Evolutionary conservation across 1,284 basidiomycete genomes (phyloP), one percentile per base, ranked within the genome.

Genomic region (Pseudozyma tsukubaensis): DNA sequence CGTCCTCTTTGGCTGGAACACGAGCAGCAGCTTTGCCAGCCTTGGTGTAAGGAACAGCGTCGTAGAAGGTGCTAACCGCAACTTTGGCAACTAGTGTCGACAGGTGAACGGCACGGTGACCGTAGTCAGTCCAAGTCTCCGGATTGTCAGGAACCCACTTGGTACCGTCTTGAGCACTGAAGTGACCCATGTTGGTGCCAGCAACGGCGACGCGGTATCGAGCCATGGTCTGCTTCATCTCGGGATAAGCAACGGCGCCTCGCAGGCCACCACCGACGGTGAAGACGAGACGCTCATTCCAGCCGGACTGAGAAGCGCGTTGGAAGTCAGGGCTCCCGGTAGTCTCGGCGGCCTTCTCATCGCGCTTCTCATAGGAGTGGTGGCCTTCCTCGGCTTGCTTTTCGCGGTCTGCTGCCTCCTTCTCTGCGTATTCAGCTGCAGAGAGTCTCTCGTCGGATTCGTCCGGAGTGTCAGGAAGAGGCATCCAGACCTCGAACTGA

Each of bases 401-500:
- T n/a, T n/a, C n/a, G n/a, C n/a, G n/a, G n/a, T n/a, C n/a, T n/a
- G n/a, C n/a, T n/a, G n/a, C n/a, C n/a, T n/a, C n/a, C n/a, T n/a
- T n/a, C n/a, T n/a, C n/a, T n/a, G n/a, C n/a, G n/a, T n/a, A n/a
- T n/a, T n/a, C n/a, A n/a, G n/a, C n/a, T n/a, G n/a, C n/a, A n/a
- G n/a, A n/a, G n/a, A n/a, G n/a, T n/a, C n/a, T n/a, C n/a, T n/a
- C n/a, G n/a, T n/a, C n/a, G n/a, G n/a, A n/a, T n/a, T n/a, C n/a
- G n/a, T n/a, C n/a, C n/a, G n/a, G 36, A 37, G n/a, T 29, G 19
- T 62, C 62, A 10, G 70, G 44, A 2, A 78, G 35, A 18, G 76
- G 76, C 40, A 78, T 47, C 72, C 68, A 76, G 18, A 71, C 59
- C 39, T 78, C 76, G 36, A 73, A 74, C n/a, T 67, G 55, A 35